A percentile compares a stretch with the other conserved stretches of the same genome.
phyloP scores from a whole-genome alignment of 352 stramenopile genomes.

The Phytophthora podocarpi region DNA sequence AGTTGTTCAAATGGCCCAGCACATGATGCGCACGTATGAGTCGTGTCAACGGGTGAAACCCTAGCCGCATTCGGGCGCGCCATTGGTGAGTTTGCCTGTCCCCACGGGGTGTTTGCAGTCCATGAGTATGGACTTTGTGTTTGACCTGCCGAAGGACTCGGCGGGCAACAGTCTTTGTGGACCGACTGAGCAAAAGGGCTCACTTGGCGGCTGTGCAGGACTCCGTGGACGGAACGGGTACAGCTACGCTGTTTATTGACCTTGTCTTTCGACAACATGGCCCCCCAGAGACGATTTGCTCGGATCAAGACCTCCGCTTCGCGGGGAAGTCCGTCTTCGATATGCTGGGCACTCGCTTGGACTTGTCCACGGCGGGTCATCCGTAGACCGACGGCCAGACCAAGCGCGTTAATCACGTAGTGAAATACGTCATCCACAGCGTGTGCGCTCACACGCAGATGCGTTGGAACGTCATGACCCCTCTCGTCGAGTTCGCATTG shows the following conservation, averaged over 20 bases:
- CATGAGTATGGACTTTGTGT: not conserved
- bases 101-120: too few relatives aligned
- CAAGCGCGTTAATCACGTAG: too few relatives aligned
- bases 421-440: too few relatives aligned
- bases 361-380: not conserved
- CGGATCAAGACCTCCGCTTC: too few relatives aligned
- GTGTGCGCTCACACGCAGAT: not conserved
- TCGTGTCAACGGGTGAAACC: not conserved
- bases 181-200: constrained; percentile 1
- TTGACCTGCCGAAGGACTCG: not conserved
- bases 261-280: constrained; percentile 6
- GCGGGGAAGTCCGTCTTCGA: not conserved
- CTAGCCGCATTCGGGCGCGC: not conserved
- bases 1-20: constrained; percentile 19
- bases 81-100: not conserved
- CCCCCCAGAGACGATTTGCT: not conserved
- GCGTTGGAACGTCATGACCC: not conserved
- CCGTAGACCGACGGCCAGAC: too few relatives aligned
- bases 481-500: not conserved
- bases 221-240: not conserved
- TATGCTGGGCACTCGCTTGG: not conserved
- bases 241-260: not conserved
- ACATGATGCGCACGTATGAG: not conserved
- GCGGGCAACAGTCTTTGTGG: not conserved
- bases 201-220: constrained; percentile 1